phyloP scores from a whole-genome alignment of 306 rosid genomes.

The Sesbania bispinosa region DNA sequence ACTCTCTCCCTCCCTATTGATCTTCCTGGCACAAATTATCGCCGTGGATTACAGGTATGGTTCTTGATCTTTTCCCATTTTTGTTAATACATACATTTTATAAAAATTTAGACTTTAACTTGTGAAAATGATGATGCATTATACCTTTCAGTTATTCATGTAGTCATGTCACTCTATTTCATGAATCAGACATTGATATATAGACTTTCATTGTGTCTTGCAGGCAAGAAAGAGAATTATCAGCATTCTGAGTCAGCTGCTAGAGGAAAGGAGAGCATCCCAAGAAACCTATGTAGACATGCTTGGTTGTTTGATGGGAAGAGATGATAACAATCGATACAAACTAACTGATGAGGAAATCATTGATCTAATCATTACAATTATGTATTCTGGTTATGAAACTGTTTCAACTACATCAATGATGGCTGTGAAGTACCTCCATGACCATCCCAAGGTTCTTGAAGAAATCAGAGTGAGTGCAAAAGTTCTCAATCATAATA shows the following conservation, averaged over 20 bases:
- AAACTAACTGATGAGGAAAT: conserved; percentile 73
- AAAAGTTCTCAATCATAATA: not conserved
- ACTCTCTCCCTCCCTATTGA: too few relatives aligned
- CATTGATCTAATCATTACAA: conserved; percentile 79
- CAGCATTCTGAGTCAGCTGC: conserved; percentile 48
- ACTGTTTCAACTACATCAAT: conserved; percentile 96
- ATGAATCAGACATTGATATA: not conserved
- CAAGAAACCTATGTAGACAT: conserved; percentile 55
- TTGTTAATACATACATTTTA: not conserved
- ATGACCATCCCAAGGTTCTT: conserved; percentile 84
- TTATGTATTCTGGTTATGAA: conserved; percentile 93
- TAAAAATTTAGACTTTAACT: too few relatives aligned
- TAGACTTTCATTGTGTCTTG: not conserved
- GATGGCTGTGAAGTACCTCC: conserved; percentile 97
- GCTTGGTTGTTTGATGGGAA: conserved; percentile 66
- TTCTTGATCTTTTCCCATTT: too few relatives aligned
- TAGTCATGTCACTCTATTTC: not conserved
- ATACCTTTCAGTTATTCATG: not conserved
- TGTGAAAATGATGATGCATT: too few relatives aligned
- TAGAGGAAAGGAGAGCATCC: conserved; percentile 67
- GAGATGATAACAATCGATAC: conserved; percentile 48
- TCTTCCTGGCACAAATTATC: too few relatives aligned
- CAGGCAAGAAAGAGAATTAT: conserved; percentile 88
- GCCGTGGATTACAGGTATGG: too few relatives aligned
- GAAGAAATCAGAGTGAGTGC: conserved; percentile 83